These are phyloP conservation scores for Cyclospora cayetanensis DNA, from an alignment of 169 alveolate genomes.

Conservation along the genomic window DNA sequence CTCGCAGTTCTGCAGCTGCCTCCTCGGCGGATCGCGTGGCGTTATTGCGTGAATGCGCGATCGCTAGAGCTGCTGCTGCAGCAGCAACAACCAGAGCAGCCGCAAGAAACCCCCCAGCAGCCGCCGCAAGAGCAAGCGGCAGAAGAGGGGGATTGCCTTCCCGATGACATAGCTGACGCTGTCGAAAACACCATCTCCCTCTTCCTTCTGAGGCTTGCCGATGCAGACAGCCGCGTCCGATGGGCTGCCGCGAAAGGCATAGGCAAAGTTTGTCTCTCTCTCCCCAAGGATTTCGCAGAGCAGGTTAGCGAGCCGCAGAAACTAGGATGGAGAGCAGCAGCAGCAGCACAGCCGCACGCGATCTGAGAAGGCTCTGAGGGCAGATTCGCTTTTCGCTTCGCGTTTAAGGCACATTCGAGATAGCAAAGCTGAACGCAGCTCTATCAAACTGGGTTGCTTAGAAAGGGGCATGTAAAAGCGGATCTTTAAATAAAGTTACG, in stretches of 20 bases:
- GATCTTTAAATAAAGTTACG: too few relatives aligned
- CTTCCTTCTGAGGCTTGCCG: slow-evolving; percentile 9
- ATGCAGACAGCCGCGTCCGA: slow-evolving; percentile 71
- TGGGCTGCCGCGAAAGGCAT: slow-evolving; percentile 77
- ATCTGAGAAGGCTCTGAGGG: background rate
- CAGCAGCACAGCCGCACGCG: background rate
- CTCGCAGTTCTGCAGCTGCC: slow-evolving; percentile 52
- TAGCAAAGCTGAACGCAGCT: too few relatives aligned
- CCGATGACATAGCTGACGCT: background rate
- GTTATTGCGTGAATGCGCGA: slow-evolving; percentile 50
- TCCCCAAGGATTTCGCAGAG: slow-evolving; percentile 3
- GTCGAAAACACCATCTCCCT: slow-evolving; percentile 29
- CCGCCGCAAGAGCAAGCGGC: background rate
- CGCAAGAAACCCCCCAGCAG: background rate
- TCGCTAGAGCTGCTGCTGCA: slow-evolving; percentile 12
- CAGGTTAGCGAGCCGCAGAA: slow-evolving; percentile 2
- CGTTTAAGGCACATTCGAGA: too few relatives aligned
- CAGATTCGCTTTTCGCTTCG: too few relatives aligned
- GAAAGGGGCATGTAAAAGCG: too few relatives aligned
- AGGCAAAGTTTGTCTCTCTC: slow-evolving; percentile 58
- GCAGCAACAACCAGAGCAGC: background rate
- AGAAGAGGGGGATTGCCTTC: background rate
- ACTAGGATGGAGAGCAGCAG: slow-evolving; percentile 1
- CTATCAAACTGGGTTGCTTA: too few relatives aligned
- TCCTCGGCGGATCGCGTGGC: background rate